These are phyloP conservation scores for Ascomycota sp. DNA, from an alignment of 2,329 filamentous ascomycete species.

Conservation along the genomic window DNA sequence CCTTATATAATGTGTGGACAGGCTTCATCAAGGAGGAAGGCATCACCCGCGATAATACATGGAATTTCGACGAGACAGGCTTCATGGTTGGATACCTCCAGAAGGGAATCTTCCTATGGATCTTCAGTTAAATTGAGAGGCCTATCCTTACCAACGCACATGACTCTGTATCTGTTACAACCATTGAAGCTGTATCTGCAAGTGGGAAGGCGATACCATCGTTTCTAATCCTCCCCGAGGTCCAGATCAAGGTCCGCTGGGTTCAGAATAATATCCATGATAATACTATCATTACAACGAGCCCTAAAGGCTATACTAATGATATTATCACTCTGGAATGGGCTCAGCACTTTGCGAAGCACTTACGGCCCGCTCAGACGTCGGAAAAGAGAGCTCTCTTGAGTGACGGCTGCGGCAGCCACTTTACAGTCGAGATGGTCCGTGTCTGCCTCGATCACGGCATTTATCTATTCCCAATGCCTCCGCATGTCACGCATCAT, in stretches of 20 bases:
- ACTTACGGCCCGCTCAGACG: neutral
- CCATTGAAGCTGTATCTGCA: neutral
- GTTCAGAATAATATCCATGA: neutral
- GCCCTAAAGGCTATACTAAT: neutral
- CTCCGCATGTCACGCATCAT: neutral
- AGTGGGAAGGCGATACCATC: neutral
- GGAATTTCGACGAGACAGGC: neutral
- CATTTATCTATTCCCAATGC: neutral
- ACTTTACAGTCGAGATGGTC: neutral
- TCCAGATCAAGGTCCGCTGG: neutral
- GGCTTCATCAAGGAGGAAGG: neutral
- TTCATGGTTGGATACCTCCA: neutral
- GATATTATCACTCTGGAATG: neutral
- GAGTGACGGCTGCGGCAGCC: neutral
- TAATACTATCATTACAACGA: neutral
- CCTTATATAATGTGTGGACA: neutral
- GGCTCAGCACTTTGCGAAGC: neutral
- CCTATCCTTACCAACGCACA: neutral
- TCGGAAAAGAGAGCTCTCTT: neutral
- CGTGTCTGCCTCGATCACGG: neutral
- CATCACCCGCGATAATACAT: neutral
- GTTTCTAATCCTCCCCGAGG: neutral
- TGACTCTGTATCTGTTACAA: neutral
- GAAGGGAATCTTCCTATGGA: neutral
- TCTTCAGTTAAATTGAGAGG: neutral